Percentiles rank a stretch among this genome's conserved stretches.
phyloP scores from a whole-genome alignment of 169 alveolate genomes.

The Cryptosporidium felis region DNA sequence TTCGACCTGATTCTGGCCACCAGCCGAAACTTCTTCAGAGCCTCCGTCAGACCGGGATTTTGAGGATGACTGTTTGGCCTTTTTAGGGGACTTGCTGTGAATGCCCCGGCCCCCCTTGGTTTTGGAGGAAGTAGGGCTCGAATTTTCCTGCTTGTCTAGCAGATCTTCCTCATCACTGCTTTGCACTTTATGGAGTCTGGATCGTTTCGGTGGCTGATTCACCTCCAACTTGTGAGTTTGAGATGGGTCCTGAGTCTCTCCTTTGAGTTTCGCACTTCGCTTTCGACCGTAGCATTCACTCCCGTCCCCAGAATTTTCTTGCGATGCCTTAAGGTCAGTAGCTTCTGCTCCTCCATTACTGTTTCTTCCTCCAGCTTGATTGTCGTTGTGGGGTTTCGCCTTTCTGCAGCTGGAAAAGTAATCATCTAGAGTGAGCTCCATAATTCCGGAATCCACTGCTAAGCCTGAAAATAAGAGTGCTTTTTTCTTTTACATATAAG shows the following conservation, averaged over 20 bases:
- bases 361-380: background rate
- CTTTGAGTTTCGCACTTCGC: background rate
- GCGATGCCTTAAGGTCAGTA: too few species aligned
- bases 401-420: slow-evolving; percentile 38
- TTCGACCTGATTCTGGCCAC: too few species aligned
- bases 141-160: background rate
- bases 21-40: too few species aligned
- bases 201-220: background rate
- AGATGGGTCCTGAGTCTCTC: background rate
- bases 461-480: too few species aligned
- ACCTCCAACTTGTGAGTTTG: background rate
- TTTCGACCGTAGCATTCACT: too few species aligned
- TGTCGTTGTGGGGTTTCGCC: background rate
- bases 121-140: too few species aligned
- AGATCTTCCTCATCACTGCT: slow-evolving; percentile 21
- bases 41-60: too few species aligned
- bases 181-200: slow-evolving; percentile 30
- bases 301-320: too few species aligned
- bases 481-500: too few species aligned
- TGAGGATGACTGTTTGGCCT: background rate
- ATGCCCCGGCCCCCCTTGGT: too few species aligned
- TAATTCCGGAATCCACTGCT: too few species aligned
- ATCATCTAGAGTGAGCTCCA: slow-evolving; percentile 59
- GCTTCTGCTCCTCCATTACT: background rate
- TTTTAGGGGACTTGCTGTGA: background rate